phyloP scores from a whole-genome alignment of 495 filamentous ascomycete genomes.

The Ascodesmis nigricans region DNA sequence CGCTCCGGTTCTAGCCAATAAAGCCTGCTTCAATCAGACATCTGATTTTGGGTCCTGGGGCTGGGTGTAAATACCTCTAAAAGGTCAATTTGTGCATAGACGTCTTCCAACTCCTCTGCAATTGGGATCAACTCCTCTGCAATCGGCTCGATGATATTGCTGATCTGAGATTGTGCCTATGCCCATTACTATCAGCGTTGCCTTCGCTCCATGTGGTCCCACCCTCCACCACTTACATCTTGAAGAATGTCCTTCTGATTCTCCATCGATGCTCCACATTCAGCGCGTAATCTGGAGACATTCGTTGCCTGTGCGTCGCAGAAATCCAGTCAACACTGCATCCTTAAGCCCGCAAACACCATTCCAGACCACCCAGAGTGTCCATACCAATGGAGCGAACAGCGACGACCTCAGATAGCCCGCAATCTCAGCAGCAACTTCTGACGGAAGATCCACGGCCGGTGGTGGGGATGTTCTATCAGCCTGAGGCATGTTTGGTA shows the following conservation, averaged over 20 bases:
- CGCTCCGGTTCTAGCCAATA: constrained; percentile 14
- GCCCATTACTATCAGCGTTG: not conserved
- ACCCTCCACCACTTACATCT: constrained; percentile 10
- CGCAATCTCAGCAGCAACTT: constrained; percentile 19
- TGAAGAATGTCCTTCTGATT: constrained; percentile 17
- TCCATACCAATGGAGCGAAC: constrained; percentile 19
- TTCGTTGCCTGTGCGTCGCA: constrained; percentile 4
- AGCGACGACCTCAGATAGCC: constrained; percentile 17
- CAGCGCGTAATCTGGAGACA: constrained; percentile 13
- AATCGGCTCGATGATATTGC: constrained; percentile 18
- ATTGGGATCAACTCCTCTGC: constrained; percentile 19
- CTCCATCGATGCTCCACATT: constrained; percentile 12
- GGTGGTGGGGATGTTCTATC: too few species aligned
- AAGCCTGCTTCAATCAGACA: constrained; percentile 3
- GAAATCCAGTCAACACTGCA: constrained; percentile 5
- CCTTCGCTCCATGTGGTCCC: not conserved
- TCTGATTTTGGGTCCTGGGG: too few species aligned
- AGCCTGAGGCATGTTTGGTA: too few species aligned
- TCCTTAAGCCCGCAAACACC: constrained; percentile 4
- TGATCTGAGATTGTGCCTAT: constrained; percentile 19
- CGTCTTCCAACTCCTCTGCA: constrained; percentile 16
- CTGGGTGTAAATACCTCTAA: constrained; percentile 12
- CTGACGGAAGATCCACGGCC: constrained; percentile 13
- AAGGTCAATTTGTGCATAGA: constrained; percentile 20
- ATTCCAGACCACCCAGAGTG: not conserved